phyloP scores from a whole-genome alignment of 2,329 filamentous ascomycete genomes.

The Pyricularia grisea region DNA sequence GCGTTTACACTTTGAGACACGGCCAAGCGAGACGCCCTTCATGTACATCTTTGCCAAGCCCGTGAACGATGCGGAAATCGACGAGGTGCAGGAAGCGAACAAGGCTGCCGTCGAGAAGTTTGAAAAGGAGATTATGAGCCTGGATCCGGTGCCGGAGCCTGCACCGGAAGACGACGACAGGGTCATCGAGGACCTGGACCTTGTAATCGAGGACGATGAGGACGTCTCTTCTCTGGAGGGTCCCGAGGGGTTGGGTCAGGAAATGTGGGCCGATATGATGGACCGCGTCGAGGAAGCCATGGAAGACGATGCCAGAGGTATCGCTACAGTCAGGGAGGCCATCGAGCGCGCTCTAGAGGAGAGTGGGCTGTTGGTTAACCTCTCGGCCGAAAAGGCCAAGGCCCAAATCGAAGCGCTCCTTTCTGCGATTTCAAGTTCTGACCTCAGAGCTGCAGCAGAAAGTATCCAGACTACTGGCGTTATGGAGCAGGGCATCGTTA shows the following conservation, averaged over 20 bases:
- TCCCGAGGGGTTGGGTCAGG: constrained; percentile 8
- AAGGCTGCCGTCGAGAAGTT: constrained; percentile 58
- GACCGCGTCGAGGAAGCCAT: constrained; percentile 46
- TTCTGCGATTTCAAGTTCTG: constrained; percentile 29
- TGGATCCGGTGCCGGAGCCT: constrained; percentile 21
- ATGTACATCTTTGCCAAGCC: constrained; percentile 92
- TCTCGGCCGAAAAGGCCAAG: constrained; percentile 33
- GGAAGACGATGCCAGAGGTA: constrained; percentile 45
- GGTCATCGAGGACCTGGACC: not conserved
- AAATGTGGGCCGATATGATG: constrained; percentile 45
- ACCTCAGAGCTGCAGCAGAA: constrained; percentile 11
- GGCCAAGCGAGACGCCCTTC: constrained; percentile 46
- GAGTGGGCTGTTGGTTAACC: constrained; percentile 39
- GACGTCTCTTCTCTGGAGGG: constrained; percentile 12
- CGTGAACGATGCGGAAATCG: constrained; percentile 62
- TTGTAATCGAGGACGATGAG: constrained; percentile 10
- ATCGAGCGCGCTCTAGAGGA: constrained; percentile 46
- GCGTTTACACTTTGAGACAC: constrained; percentile 74
- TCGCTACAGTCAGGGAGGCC: constrained; percentile 41
- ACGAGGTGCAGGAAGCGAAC: constrained; percentile 60
- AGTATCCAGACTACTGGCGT: constrained; percentile 5
- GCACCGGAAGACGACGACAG: constrained; percentile 12
- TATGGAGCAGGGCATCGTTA: not conserved
- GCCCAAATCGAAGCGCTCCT: constrained; percentile 41
- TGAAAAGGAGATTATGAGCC: constrained; percentile 51